phyloP scores from a whole-genome alignment of 2,329 filamentous ascomycete species.

The Parafenestella ontariensis region DNA sequence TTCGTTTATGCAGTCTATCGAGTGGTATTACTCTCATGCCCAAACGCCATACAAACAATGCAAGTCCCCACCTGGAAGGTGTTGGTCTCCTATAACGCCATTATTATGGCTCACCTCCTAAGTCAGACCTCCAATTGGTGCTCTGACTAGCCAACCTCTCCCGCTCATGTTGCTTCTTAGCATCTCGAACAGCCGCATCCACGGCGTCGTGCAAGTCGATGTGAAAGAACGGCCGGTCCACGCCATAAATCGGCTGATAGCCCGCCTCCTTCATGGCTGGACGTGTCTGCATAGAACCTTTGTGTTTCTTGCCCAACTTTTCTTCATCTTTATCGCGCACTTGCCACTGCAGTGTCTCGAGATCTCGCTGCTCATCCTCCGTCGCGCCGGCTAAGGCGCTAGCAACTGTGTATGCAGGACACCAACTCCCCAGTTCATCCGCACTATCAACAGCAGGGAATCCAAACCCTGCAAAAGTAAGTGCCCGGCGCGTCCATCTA shows the following conservation, averaged over 20 bases:
- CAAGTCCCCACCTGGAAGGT: too few species aligned
- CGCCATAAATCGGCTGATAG: constrained; percentile 22
- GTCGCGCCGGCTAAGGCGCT: constrained; percentile 20
- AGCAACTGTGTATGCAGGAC: constrained; percentile 32
- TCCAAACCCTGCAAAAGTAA: constrained; percentile 63
- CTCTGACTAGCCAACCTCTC: constrained; percentile 2
- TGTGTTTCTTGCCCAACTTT: neutral
- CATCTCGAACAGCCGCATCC: constrained; percentile 33
- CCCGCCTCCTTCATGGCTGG: neutral
- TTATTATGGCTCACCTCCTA: neutral
- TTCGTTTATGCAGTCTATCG: neutral
- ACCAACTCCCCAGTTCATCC: constrained; percentile 23
- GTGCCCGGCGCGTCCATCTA: constrained; percentile 64
- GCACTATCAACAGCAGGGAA: constrained; percentile 37
- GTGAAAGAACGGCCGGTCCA: constrained; percentile 40
- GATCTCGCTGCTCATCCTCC: constrained; percentile 20
- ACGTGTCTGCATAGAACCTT: neutral
- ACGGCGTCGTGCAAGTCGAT: constrained; percentile 40
- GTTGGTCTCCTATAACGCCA: too few species aligned
- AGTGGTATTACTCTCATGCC: neutral
- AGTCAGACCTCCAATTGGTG: neutral
- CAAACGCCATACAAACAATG: neutral
- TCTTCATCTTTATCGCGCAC: constrained; percentile 15
- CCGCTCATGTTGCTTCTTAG: constrained; percentile 20
- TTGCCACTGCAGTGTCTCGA: constrained; percentile 4